These are phyloP conservation scores for Chondrus crispus DNA, from an alignment of 23 red algal species.

Conservation along the genomic window DNA sequence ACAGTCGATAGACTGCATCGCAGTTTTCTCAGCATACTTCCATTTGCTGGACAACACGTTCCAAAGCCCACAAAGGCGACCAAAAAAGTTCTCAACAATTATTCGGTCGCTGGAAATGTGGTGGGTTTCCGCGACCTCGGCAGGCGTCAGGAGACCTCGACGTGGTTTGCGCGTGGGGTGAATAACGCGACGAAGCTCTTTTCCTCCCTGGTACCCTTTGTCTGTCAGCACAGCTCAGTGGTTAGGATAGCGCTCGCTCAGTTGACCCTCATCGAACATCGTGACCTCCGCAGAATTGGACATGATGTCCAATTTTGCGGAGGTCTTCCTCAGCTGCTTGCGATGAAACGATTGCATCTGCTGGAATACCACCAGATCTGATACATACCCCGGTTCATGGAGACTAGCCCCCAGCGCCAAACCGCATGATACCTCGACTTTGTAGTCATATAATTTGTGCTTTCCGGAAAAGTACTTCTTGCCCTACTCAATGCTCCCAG, in stretches of 20 bases:
- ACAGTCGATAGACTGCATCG: not conserved
- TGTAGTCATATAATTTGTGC: constrained; percentile 1
- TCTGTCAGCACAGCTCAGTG: no score
- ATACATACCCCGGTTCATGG: not conserved
- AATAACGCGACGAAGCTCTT: no score
- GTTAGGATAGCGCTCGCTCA: no score
- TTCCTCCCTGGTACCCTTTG: no score
- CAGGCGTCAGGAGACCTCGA: not conserved
- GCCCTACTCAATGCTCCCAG: not conserved
- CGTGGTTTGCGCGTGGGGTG: no score
- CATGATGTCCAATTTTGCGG: no score
- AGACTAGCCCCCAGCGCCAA: not conserved
- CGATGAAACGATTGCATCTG: not conserved
- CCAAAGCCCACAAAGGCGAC: not conserved
- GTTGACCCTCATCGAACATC: no score
- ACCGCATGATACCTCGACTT: constrained; percentile 5
- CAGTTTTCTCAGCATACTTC: not conserved
- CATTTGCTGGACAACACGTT: not conserved
- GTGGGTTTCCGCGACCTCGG: no score
- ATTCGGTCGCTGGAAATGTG: no score
- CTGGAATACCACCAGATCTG: not conserved
- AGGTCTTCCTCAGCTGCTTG: not conserved
- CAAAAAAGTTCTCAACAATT: no score
- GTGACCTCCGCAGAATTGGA: no score
- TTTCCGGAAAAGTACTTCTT: constrained; percentile 12